A percentile compares a stretch with the other conserved stretches of the same genome.
Evolutionary conservation across 2,329 filamentous ascomycete species (phyloP).

Genomic region (Decorospora gaudefroyi): DNA sequence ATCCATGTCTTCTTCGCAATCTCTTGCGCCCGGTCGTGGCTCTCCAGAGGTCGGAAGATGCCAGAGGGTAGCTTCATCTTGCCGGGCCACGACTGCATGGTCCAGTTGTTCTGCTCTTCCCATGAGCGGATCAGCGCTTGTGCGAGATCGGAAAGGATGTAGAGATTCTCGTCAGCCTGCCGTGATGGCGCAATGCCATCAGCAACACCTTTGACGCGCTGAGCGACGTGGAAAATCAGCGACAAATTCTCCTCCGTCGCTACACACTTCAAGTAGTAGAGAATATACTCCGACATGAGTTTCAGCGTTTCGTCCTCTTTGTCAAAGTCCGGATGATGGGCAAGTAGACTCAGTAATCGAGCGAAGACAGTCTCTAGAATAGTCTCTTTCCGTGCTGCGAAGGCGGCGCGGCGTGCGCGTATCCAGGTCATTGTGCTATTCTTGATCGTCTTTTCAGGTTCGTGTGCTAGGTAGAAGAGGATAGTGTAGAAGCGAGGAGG

Average conservation of each 20-base stretch:
- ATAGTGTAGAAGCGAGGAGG: conserved; percentile 82
- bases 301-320: conserved; percentile 65
- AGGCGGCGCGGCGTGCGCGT: conserved; percentile 73
- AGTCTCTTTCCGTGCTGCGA: conserved; percentile 58
- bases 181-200: conserved; percentile 70
- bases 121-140: conserved; percentile 81
- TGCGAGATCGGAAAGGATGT: conserved; percentile 84
- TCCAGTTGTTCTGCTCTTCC: conserved; percentile 84
- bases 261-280: conserved; percentile 84
- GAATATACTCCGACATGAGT: conserved; percentile 84
- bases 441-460: conserved; percentile 75
- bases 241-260: conserved; percentile 86
- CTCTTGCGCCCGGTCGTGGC: conserved; percentile 77
- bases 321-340: conserved; percentile 90
- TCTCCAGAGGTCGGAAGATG: conserved; percentile 75
- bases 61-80: conserved; percentile 81
- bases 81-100: conserved; percentile 78
- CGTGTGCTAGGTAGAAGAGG: conserved; percentile 88
- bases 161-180: conserved; percentile 69
- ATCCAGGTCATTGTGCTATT: conserved; percentile 85
- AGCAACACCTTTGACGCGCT: conserved; percentile 86
- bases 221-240: conserved; percentile 87
- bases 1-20: conserved; percentile 87
- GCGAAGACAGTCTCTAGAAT: conserved; percentile 81
- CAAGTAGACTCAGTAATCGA: conserved; percentile 81